Conservation (phyloP, 345 rosid genomes). For the Salix suchowensis region DNA sequence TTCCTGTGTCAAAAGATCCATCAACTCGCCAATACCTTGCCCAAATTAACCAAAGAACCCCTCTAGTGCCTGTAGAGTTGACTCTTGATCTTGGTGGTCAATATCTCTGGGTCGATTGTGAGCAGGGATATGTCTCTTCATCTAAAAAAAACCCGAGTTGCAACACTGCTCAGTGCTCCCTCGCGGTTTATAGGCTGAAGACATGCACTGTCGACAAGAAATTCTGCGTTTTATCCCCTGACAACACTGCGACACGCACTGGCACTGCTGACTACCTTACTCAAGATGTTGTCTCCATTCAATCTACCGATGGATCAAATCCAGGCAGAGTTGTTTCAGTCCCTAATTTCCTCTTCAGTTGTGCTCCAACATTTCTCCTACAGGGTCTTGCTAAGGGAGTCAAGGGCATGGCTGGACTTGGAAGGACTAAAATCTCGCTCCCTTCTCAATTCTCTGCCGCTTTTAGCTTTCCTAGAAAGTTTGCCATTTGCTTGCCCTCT, state of each 20-base stretch:
- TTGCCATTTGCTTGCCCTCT: constrained; percentile 24
- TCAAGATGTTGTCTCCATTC: constrained; percentile 13
- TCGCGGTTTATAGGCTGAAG: neutral
- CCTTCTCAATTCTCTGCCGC: constrained; percentile 20
- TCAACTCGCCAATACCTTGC: constrained; percentile 9
- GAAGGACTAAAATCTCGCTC: constrained; percentile 7
- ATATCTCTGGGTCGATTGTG: constrained; percentile 19
- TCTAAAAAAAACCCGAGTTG: constrained; percentile 13
- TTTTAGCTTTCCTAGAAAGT: constrained; percentile 1
- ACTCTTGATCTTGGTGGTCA: constrained; percentile 20
- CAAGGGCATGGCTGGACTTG: constrained; percentile 17
- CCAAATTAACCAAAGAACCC: constrained; percentile 20
- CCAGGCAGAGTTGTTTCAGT: constrained; percentile 2
- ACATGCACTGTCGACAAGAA: no score
- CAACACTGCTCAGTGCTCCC: constrained; percentile 19
- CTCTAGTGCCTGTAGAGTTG: constrained; percentile 9
- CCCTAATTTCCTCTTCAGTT: constrained; percentile 1
- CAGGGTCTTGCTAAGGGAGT: constrained; percentile 12
- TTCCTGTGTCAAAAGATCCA: constrained; percentile 14
- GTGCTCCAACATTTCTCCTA: neutral
- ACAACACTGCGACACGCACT: neutral
- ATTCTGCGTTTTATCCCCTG: neutral
- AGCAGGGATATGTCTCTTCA: neutral
- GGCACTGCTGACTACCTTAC: constrained; percentile 5
- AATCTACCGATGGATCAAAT: constrained; percentile 12